Evolutionary conservation across 129 eudicot species (phyloP).

Genomic region (Helichrysum umbraculigerum): DNA sequence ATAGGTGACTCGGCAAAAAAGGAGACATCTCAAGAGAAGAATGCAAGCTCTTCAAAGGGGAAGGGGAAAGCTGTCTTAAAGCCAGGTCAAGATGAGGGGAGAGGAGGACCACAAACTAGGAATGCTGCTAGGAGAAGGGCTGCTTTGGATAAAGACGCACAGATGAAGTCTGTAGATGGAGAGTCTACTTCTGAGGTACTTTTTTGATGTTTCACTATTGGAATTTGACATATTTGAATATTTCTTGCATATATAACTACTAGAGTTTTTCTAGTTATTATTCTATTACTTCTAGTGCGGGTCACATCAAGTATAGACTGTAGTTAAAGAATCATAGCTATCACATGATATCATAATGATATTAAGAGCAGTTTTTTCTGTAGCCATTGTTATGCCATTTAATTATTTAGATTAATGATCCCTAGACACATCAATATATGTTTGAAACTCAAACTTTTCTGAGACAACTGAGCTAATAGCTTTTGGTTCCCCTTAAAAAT

Average conservation of each 20-base stretch:
- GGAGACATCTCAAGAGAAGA: constrained; percentile 62
- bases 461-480: not conserved
- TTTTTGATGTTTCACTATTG: not conserved
- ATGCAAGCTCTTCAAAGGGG: constrained; percentile 68
- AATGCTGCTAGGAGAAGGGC: constrained; percentile 87
- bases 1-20: constrained; percentile 60
- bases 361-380: not conserved
- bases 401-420: not conserved
- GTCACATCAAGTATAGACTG: not conserved
- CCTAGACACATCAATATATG: not conserved
- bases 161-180: constrained; percentile 66
- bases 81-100: constrained; percentile 63
- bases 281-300: not conserved
- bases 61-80: constrained; percentile 88
- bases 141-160: constrained; percentile 69
- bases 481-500: not conserved
- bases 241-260: not conserved
- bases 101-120: constrained; percentile 82
- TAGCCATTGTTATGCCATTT: not conserved
- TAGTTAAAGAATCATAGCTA: not conserved
- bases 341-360: not conserved
- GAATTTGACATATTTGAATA: not conserved
- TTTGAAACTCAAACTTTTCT: not conserved
- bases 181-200: constrained; percentile 96
- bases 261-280: not conserved